Evolutionary conservation across 1,284 basidiomycete genomes (phyloP), one percentile per base, ranked within the genome.

Genomic region (Gomphus bonarii): DNA sequence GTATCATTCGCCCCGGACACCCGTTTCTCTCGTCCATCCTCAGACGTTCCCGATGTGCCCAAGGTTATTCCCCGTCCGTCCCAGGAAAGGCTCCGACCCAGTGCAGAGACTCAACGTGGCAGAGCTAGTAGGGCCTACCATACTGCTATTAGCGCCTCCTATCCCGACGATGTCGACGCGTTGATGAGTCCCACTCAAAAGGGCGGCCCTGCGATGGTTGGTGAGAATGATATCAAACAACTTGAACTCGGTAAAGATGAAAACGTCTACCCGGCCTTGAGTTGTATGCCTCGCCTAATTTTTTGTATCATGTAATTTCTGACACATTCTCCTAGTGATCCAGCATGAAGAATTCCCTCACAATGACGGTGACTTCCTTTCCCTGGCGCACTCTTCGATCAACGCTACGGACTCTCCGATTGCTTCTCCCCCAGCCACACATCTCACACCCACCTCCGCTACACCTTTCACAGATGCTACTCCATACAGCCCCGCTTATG

Each of bases 1-100:
- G 74, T 90, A 9, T 89, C 86, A 0, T 88, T 91, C 63, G 87
- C 86, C 4, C 73, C 78, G n/a, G 82, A 84, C 58, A 73, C 77
- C 10, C 77, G 84, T 28, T 64, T 63, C 55, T 62, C 69, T 42
- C 68, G 72, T 43, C 66, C 68, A 7, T 65, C 66, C 62, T 62
- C 50, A 38, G 61, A 61, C 33, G 60, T 55, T 31, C 60, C 50
- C 57, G 61, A 51, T 25, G 58, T 62, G 1, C 54, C 54, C 54
- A 25, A 46, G 44, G 35, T 35, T 51, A 25, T 53, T 18, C 20
- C 25, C 42, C 35, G 55, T 46, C 62, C 55, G 62, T 57, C 55
- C 6, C 36, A 16, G 20, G 55, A 57, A 16, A 49, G 64, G 55
- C 55, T 62, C 35, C 60, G 66, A 51, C 82, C 83, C 2, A 84